Percentiles rank a stretch among this genome's conserved stretches.
Conservation (phyloP, 129 eudicot species). For the Gnaphalium uliginosum region DNA sequence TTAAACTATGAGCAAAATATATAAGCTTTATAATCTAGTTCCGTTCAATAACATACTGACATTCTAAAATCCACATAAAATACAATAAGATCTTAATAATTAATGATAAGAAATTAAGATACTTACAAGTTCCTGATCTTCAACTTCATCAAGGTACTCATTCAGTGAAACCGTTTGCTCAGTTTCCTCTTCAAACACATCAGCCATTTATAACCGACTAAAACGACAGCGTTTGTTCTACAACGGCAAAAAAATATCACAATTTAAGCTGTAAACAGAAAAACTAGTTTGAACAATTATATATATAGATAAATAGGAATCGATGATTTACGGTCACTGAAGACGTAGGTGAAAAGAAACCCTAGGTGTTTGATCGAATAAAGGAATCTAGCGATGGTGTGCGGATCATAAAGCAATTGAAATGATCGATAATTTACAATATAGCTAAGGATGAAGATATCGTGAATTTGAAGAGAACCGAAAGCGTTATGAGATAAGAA, state of each 20-base stretch:
- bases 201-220: slow-evolving; percentile 49
- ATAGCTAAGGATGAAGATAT: slow-evolving; percentile 6
- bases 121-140: slow-evolving; percentile 79
- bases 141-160: slow-evolving; percentile 72
- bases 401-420: slow-evolving; percentile 1
- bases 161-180: slow-evolving; percentile 64
- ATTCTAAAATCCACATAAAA: background rate
- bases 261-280: background rate
- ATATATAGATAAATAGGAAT: slow-evolving; percentile 8
- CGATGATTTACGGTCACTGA: slow-evolving; percentile 16
- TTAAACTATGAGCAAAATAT: too few species aligned
- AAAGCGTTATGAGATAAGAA: slow-evolving; percentile 7
- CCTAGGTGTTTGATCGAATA: slow-evolving; percentile 29
- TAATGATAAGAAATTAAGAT: background rate
- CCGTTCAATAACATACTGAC: background rate
- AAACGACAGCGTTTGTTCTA: slow-evolving; percentile 9
- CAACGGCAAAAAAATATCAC: slow-evolving; percentile 10
- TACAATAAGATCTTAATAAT: background rate
- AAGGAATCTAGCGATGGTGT: slow-evolving; percentile 12
- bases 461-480: slow-evolving; percentile 17
- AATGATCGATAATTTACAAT: slow-evolving; percentile 5
- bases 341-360: slow-evolving; percentile 20
- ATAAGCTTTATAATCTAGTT: background rate
- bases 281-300: background rate
- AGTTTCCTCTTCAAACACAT: slow-evolving; percentile 71